A percentile compares a stretch with the other conserved stretches of the same genome.
These are phyloP conservation scores for Tremellales sp. DNA, from an alignment of 1,284 basidiomycete species.

Conservation along the genomic window DNA sequence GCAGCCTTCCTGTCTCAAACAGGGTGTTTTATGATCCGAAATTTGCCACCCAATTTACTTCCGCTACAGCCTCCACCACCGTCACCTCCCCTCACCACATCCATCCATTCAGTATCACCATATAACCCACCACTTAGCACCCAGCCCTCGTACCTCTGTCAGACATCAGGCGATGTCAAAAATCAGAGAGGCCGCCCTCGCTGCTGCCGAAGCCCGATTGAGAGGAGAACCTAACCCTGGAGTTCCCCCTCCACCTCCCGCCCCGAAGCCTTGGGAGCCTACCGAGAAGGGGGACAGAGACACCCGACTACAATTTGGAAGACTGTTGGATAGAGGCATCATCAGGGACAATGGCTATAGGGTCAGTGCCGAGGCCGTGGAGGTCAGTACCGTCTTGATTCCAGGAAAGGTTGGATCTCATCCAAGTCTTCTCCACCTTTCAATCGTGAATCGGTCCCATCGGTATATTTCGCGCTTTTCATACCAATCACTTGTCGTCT, in stretches of 20 bases:
- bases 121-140: no score
- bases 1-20: no score
- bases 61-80: no score
- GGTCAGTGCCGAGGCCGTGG: slow-evolving; percentile 34
- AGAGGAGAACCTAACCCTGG: background rate
- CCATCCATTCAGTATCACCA: no score
- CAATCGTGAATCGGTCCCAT: background rate
- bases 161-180: no score
- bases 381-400: no score
- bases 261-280: slow-evolving; percentile 10
- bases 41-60: no score
- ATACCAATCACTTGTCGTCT: background rate
- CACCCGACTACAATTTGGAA: slow-evolving; percentile 25
- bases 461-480: background rate
- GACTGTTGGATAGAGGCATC: slow-evolving; percentile 38
- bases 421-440: background rate
- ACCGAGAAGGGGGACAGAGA: slow-evolving; percentile 33
- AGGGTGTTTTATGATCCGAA: no score
- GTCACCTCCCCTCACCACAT: no score
- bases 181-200: slow-evolving; percentile 30
- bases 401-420: background rate
- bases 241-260: slow-evolving; percentile 5
- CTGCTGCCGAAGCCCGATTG: slow-evolving; percentile 39
- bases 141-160: no score
- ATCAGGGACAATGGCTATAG: slow-evolving; percentile 41